A percentile compares a stretch with the other conserved stretches of the same genome.
Evolutionary conservation across 306 rosid genomes (phyloP).

Genomic region (Fragaria nilgerrensis): DNA sequence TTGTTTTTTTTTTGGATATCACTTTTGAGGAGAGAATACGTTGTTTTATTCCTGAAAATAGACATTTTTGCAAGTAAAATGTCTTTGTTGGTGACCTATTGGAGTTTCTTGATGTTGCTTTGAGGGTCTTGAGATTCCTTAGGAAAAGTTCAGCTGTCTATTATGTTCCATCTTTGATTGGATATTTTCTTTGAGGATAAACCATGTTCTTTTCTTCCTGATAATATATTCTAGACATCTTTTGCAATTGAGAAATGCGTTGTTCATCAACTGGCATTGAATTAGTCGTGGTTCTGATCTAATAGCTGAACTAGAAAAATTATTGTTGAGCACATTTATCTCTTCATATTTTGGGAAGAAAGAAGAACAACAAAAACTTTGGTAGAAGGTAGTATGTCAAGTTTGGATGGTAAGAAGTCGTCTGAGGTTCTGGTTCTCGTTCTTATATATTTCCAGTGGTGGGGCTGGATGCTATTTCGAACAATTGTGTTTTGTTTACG

Average conservation of each 20-base stretch:
- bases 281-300: not conserved
- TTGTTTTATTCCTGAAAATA: not conserved
- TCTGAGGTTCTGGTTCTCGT: not conserved
- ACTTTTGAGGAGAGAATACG: not conserved
- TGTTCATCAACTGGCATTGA: not conserved
- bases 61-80: not conserved
- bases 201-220: not conserved
- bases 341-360: not conserved
- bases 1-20: not conserved
- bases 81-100: not conserved
- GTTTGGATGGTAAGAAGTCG: conserved; percentile 4
- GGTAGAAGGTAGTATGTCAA: conserved; percentile 1
- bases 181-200: not conserved
- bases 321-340: not conserved
- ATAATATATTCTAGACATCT: not conserved
- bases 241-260: not conserved
- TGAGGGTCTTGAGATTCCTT: not conserved
- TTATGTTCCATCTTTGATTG: not conserved
- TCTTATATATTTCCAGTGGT: not conserved
- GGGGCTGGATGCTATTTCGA: not conserved
- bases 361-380: not conserved
- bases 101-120: not conserved
- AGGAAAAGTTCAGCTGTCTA: not conserved
- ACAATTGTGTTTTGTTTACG: not conserved
- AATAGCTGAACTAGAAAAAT: not conserved